Evolutionary conservation across 2,329 filamentous ascomycete genomes (phyloP).

Genomic region (Sordariomycetes sp.): DNA sequence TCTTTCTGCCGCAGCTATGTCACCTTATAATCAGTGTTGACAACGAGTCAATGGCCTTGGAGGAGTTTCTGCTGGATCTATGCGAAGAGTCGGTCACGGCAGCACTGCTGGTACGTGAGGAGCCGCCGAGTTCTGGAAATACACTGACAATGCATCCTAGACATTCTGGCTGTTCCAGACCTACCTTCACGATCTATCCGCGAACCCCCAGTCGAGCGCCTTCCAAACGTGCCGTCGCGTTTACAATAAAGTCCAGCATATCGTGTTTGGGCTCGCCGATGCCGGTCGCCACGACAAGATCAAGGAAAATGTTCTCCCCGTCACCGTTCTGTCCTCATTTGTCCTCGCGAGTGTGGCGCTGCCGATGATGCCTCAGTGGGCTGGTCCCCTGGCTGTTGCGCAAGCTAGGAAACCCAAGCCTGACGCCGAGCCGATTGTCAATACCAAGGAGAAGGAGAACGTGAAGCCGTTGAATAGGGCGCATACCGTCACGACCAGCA

Average conservation of each 20-base stretch:
- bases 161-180: constrained; percentile 90
- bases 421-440: constrained; percentile 14
- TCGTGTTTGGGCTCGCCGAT: constrained; percentile 73
- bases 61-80: constrained; percentile 78
- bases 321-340: constrained; percentile 73
- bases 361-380: constrained; percentile 67
- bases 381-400: constrained; percentile 70
- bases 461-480: constrained; percentile 52
- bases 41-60: constrained; percentile 85
- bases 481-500: constrained; percentile 52
- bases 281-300: constrained; percentile 63
- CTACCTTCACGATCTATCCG: constrained; percentile 71
- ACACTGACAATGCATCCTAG: constrained; percentile 28
- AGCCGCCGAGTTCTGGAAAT: constrained; percentile 1
- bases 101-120: constrained; percentile 60
- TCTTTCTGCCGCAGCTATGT: constrained; percentile 82
- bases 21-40: constrained; percentile 81
- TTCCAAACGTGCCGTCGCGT: constrained; percentile 78
- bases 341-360: constrained; percentile 68
- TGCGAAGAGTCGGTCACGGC: constrained; percentile 84
- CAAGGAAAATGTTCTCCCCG: constrained; percentile 71
- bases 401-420: constrained; percentile 67
- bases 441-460: constrained; percentile 30
- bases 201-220: constrained; percentile 64
- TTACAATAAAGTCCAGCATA: constrained; percentile 83